These are phyloP conservation scores for Alternaria longipes DNA, from an alignment of 2,329 filamentous ascomycete genomes.

Conservation along the genomic window DNA sequence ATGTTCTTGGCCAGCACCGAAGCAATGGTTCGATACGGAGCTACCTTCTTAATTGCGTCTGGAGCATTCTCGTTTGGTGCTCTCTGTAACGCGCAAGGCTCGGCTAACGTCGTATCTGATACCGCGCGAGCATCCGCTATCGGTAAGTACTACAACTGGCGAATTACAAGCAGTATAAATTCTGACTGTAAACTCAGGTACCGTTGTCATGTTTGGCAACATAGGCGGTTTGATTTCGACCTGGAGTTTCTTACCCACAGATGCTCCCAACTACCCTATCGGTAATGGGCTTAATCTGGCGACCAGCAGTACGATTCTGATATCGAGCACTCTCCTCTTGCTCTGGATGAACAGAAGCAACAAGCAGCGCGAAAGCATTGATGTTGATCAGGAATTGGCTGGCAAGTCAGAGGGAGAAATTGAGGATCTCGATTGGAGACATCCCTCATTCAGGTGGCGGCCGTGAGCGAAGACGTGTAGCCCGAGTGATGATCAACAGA, in stretches of 20 bases:
- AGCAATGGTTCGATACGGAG: slow-evolving; percentile 69
- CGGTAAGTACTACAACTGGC: slow-evolving; percentile 37
- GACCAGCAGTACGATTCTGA: slow-evolving; percentile 64
- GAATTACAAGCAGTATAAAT: too few species aligned
- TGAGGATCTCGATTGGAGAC: slow-evolving; percentile 54
- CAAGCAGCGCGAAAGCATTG: slow-evolving; percentile 62
- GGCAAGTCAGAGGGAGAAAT: slow-evolving; percentile 54
- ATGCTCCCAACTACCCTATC: slow-evolving; percentile 72
- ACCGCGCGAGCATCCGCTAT: slow-evolving; percentile 74
- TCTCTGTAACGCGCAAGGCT: slow-evolving; percentile 72
- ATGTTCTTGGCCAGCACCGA: slow-evolving; percentile 68
- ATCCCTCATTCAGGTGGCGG: slow-evolving; percentile 72
- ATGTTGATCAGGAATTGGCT: slow-evolving; percentile 65
- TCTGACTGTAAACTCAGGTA: slow-evolving; percentile 42
- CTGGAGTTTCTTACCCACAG: slow-evolving; percentile 71
- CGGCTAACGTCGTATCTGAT: slow-evolving; percentile 76
- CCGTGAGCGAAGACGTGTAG: slow-evolving; percentile 37
- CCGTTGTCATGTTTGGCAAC: slow-evolving; percentile 76
- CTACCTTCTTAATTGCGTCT: slow-evolving; percentile 73
- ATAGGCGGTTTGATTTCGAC: slow-evolving; percentile 73
- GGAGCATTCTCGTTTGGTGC: slow-evolving; percentile 72
- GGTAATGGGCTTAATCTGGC: slow-evolving; percentile 77
- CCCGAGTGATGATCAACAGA: too few species aligned
- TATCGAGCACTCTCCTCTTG: slow-evolving; percentile 61
- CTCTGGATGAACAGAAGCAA: slow-evolving; percentile 73